Evolutionary conservation across 331 rosid genomes (phyloP).

Genomic region (Arachis monticola): DNA sequence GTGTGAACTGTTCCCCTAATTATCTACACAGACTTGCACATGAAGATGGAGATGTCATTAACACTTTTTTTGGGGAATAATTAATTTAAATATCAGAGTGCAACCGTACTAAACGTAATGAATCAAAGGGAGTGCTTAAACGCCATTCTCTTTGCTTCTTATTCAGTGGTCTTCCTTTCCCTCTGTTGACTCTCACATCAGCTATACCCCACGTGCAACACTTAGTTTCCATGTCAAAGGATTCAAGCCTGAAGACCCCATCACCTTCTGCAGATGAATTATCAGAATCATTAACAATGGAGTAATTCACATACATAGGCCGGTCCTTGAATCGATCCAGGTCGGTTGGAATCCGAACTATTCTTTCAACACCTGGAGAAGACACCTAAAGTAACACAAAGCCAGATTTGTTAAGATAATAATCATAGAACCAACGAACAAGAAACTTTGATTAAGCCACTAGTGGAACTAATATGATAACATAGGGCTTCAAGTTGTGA

Average conservation of each 20-base stretch:
- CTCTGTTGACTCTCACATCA: conserved; percentile 83
- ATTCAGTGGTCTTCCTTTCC: conserved; percentile 92
- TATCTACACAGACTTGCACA: not conserved
- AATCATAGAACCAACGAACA: conserved; percentile 9
- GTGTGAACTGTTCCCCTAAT: conserved; percentile 11
- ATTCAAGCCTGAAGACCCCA: conserved; percentile 82
- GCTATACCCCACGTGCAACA: conserved; percentile 91
- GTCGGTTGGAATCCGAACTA: conserved; percentile 77
- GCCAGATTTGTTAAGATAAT: not conserved
- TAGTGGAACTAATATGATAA: conserved; percentile 11
- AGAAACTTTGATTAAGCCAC: not conserved
- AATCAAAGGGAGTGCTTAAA: conserved; percentile 71
- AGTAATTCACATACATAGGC: conserved; percentile 75
- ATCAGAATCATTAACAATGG: conserved; percentile 41
- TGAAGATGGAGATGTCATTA: conserved; percentile 6
- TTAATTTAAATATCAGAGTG: conserved; percentile 59
- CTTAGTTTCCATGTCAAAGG: conserved; percentile 75
- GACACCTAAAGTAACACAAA: conserved; percentile 66
- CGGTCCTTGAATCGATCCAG: conserved; percentile 90
- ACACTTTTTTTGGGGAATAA: not conserved
- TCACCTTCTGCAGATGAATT: conserved; percentile 65
- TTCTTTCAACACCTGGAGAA: conserved; percentile 93
- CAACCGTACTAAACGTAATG: conserved; percentile 74
- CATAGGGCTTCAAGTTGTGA: not conserved
- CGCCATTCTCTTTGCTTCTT: conserved; percentile 91